Percentiles rank a stretch among this genome's conserved stretches.
Evolutionary conservation across 2,329 filamentous ascomycete genomes (phyloP).

Genomic region (Xylariaceae sp.): DNA sequence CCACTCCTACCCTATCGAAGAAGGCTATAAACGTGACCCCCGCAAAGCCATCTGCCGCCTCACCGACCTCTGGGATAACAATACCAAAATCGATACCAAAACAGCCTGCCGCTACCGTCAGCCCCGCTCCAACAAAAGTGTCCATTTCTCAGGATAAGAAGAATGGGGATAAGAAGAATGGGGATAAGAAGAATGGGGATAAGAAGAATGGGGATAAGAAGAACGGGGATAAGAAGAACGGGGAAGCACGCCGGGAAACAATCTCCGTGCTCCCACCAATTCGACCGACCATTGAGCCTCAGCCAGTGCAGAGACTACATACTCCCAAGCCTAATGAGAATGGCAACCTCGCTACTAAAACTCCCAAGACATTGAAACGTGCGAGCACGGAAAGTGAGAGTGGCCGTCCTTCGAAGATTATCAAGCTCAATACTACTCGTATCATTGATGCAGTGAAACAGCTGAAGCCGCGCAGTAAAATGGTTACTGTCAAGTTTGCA

Average conservation of each 20-base stretch:
- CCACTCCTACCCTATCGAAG: constrained; percentile 10
- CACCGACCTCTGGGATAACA: constrained; percentile 4
- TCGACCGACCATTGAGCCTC: constrained; percentile 29
- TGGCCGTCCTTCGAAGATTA: constrained; percentile 31
- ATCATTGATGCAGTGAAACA: constrained; percentile 23
- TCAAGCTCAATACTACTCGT: constrained; percentile 32
- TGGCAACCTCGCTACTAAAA: constrained; percentile 18
- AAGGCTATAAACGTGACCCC: constrained; percentile 20
- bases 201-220: too few species aligned
- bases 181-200: too few species aligned
- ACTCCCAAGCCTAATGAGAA: constrained; percentile 24
- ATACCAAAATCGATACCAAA: constrained; percentile 18
- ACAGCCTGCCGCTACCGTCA: constrained; percentile 7
- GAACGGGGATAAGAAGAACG: constrained; percentile 23
- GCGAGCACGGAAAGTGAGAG: constrained; percentile 30
- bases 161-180: too few species aligned
- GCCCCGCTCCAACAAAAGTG: constrained; percentile 4
- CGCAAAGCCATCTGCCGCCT: constrained; percentile 16
- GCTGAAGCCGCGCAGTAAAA: constrained; percentile 21
- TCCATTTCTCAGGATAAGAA: constrained; percentile 21
- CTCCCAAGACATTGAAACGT: constrained; percentile 26
- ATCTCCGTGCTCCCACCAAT: constrained; percentile 31
- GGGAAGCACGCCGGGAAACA: constrained; percentile 26
- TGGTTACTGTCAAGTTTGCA: constrained; percentile 31
- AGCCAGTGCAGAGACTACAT: constrained; percentile 23